Conservation (phyloP, 768 basidiomycete species). For the Lyophyllum decastes region DNA sequence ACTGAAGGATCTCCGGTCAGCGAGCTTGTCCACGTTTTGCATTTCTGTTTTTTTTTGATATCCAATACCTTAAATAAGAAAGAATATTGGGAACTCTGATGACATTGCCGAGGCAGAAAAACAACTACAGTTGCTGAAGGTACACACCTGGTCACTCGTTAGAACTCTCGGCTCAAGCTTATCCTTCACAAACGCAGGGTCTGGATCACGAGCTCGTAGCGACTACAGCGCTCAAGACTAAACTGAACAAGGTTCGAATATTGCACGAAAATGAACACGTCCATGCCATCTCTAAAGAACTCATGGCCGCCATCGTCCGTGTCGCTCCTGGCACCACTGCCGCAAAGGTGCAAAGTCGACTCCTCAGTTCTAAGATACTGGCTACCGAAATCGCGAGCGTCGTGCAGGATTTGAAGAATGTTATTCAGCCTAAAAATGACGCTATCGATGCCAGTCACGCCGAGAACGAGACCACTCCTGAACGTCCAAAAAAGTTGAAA, state of each 20-base stretch:
- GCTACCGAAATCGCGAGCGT: conserved; percentile 56
- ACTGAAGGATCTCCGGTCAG: conserved; percentile 68
- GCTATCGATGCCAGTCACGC: conserved; percentile 11
- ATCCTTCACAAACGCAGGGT: conserved; percentile 37
- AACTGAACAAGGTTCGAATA: conserved; percentile 70
- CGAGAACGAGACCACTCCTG: conserved; percentile 12
- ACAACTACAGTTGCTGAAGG: conserved; percentile 69
- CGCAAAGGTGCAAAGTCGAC: conserved; percentile 67
- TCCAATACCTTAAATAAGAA: conserved; percentile 24
- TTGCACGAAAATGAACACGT: conserved; percentile 53
- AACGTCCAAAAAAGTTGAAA: conserved; percentile 27
- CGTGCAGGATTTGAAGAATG: conserved; percentile 48
- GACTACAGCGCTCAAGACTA: conserved; percentile 65
- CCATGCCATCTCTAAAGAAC: conserved; percentile 43
- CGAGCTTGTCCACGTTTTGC: background rate
- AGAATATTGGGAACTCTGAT: conserved; percentile 36
- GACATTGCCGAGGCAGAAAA: conserved; percentile 53
- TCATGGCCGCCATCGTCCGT: conserved; percentile 35
- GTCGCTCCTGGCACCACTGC: conserved; percentile 41
- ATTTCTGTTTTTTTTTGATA: background rate
- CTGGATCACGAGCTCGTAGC: conserved; percentile 61
- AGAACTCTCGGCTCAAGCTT: conserved; percentile 4
- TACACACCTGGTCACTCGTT: conserved; percentile 23
- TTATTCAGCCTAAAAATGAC: conserved; percentile 34
- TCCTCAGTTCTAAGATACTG: conserved; percentile 78